Base-by-base conservation (phyloP, 2,329 filamentous ascomycete genomes). In the Diaporthe sp. region DNA sequence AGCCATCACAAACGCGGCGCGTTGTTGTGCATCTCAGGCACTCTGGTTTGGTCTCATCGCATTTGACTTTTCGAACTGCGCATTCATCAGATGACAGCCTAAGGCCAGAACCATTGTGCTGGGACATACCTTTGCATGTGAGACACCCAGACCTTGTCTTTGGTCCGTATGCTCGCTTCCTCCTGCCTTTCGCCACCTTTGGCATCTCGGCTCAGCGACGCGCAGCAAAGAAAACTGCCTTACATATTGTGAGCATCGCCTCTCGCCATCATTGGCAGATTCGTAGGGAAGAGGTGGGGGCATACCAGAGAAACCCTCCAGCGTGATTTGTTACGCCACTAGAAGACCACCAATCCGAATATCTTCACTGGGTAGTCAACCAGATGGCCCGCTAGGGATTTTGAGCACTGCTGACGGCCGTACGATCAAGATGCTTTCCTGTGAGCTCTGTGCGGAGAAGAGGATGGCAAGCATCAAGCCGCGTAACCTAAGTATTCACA, bases 181-280 rank as follows among this genome's bases (percentile, higher is more conserved):
- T 67, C 61, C 61, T 67, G 19, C 61, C 61, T 31, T 67, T 67
- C 7, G 61, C 61, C 17, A 67, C 61, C 25, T 67, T 67, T 22
- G 61, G 61, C 61, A 67, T 67, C 25, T 67, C 25, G 17, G 17
- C 19, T 49, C 28, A 49, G 42, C 15, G 15, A 22, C 17, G 13
- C 2, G 61, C 28, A 37, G 42, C 25, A 51, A 51, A 51, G 25
- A 67, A n/a, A 67, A 31, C 5, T 9, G 13, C 7, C 17, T 28
- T 15, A 15, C 10, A 37, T 17, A 17, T 28, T 37, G 13, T 59
- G 31, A 58, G 55, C 17, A 37, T 58, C 17, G 12, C 8, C 17
- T 3, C 31, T 10, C n/a, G 28, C 31, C 7, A 37, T 58, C 55
- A 10, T 37, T 37, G 53, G 6, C 53, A 57, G 7, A 5, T 57